Evolutionary conservation across 768 basidiomycete species (phyloP).

Genomic region (Suillus fuscotomentosus): DNA sequence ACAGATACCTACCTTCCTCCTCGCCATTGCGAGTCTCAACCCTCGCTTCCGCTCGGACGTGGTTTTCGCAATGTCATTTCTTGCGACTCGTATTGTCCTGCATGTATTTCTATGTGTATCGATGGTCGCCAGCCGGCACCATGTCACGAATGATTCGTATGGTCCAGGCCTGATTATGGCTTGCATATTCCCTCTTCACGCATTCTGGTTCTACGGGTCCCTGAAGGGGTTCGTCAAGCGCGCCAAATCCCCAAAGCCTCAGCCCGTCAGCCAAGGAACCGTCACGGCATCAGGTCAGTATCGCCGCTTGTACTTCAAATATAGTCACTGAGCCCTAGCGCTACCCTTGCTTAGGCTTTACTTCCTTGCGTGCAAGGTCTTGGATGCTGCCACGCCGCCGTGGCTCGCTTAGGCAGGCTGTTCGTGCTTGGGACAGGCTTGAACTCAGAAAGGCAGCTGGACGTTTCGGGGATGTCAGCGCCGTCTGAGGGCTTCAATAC

Average conservation of each 20-base stretch:
- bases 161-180: slow-evolving; percentile 40
- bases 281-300: slow-evolving; percentile 12
- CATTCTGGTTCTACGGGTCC: slow-evolving; percentile 52
- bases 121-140: slow-evolving; percentile 29
- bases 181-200: slow-evolving; percentile 48
- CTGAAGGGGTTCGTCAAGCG: slow-evolving; percentile 45
- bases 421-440: slow-evolving; percentile 30
- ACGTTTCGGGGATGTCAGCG: slow-evolving; percentile 27
- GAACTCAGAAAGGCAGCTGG: slow-evolving; percentile 24
- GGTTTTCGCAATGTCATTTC: slow-evolving; percentile 49
- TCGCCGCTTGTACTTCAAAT: not conserved
- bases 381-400: slow-evolving; percentile 26
- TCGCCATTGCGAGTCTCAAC: slow-evolving; percentile 44
- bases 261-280: not conserved
- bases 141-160: slow-evolving; percentile 32
- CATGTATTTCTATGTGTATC: slow-evolving; percentile 39
- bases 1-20: slow-evolving; percentile 53
- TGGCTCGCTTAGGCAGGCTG: slow-evolving; percentile 23
- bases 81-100: slow-evolving; percentile 48
- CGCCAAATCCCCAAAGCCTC: slow-evolving; percentile 10
- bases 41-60: slow-evolving; percentile 46
- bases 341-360: slow-evolving; percentile 4
- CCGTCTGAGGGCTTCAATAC: slow-evolving; percentile 27
- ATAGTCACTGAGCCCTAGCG: not conserved
- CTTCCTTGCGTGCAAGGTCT: slow-evolving; percentile 12